Conservation (phyloP, 805 yeast species). For the Saccharomycopsis synnaedendra region DNA sequence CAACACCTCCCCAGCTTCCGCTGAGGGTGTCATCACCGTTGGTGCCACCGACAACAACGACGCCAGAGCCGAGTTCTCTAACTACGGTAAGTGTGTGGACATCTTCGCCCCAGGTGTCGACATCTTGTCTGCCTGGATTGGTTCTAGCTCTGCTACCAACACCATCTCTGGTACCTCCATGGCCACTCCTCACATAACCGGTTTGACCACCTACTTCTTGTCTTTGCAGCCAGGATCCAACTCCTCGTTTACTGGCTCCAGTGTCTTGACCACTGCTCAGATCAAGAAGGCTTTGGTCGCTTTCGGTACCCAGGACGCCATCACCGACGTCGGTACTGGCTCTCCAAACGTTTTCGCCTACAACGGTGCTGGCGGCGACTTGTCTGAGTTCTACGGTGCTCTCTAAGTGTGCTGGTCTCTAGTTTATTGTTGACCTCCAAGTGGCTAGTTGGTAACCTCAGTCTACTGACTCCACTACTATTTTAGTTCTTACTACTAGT, state of each 20-base stretch:
- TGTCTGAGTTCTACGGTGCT: conserved; percentile 37
- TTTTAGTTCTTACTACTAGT: no score
- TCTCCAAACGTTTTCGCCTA: conserved; percentile 69
- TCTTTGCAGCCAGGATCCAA: conserved; percentile 41
- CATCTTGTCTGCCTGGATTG: conserved; percentile 43
- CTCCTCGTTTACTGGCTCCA: conserved; percentile 21
- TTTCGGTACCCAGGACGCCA: conserved; percentile 37
- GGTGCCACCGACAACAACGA: conserved; percentile 37
- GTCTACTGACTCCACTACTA: no score
- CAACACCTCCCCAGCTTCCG: conserved; percentile 47
- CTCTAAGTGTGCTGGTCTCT: no score
- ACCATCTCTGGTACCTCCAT: conserved; percentile 50
- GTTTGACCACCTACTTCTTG: conserved; percentile 42
- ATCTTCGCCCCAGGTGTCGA: conserved; percentile 46
- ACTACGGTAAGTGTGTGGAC: conserved; percentile 42
- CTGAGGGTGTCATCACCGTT: conserved; percentile 40
- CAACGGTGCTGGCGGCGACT: conserved; percentile 72
- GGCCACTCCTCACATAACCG: conserved; percentile 53
- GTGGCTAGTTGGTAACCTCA: no score
- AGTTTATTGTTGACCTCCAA: no score
- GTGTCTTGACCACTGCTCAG: conserved; percentile 22
- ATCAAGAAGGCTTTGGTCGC: conserved; percentile 41
- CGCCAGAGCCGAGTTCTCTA: conserved; percentile 39
- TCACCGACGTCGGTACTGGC: conserved; percentile 38
- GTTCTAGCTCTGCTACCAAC: conserved; percentile 38